Conservation (phyloP, 371 early-diverging fungal species). For the Apophysomyces variabilis region DNA sequence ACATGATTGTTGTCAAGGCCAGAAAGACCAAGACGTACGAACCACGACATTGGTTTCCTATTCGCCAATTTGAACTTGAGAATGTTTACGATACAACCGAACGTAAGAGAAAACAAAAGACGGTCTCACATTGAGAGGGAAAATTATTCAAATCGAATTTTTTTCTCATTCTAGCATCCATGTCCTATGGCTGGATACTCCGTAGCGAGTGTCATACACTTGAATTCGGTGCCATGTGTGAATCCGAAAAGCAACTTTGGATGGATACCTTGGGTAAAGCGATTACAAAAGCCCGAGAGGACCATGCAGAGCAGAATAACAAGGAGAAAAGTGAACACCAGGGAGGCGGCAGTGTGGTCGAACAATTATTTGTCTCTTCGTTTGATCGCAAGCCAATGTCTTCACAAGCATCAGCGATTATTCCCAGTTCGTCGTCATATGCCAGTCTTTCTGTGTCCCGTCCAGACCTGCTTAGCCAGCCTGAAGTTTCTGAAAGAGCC, state of each 20-base stretch:
- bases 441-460: constrained; percentile 18
- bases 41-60: constrained; percentile 60
- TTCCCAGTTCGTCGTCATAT: constrained; percentile 11
- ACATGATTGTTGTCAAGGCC: constrained; percentile 58
- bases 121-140: not conserved
- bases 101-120: not conserved
- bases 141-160: not conserved
- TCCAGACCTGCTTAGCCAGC: constrained; percentile 3
- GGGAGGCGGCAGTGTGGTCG: constrained; percentile 13
- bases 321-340: not conserved
- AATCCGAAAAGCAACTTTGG: constrained; percentile 32
- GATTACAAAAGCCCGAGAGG: constrained; percentile 17
- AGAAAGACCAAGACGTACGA: constrained; percentile 55
- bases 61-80: constrained; percentile 52
- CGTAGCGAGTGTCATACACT: constrained; percentile 19
- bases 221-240: constrained; percentile 32
- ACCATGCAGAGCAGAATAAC: constrained; percentile 8
- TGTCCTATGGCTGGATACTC: constrained; percentile 24
- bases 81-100: constrained; percentile 19
- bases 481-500: constrained; percentile 5
- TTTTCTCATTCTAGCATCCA: not conserved
- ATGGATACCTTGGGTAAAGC: constrained; percentile 20
- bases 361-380: constrained; percentile 31
- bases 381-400: constrained; percentile 18
- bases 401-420: constrained; percentile 11